Base-by-base conservation (phyloP, 2,329 filamentous ascomycete genomes). In the Metarhizium guizhouense region DNA sequence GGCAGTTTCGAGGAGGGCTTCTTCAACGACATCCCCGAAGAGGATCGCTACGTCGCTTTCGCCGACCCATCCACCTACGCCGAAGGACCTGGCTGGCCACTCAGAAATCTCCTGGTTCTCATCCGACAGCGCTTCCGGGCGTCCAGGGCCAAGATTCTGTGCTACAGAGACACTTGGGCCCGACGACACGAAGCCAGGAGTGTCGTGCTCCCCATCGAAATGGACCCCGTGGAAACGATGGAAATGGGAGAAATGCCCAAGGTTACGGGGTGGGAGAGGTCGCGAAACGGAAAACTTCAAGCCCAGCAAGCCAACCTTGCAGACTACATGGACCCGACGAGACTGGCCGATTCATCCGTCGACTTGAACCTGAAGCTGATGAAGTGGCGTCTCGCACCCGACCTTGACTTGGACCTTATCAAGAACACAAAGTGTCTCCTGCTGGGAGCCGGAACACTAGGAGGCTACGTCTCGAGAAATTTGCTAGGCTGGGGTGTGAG, bases 281-380 rank as follows among this genome's bases (percentile, higher is more conserved):
- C 91, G 59, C 79, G 83, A 18, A 78, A 82, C 29, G 87, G 88
- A 30, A 96, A 95, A 67, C 76, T 97, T 18, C 82, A 83, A 18
- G 85, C 88, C 16, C 85, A 88, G 61, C 81, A 87, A 18, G 90
- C 90, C 14, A 90, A 95, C 64, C 78, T 99, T 8, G 87, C 88
- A 20, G 90, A 94, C 64, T 95, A 96, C 64, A 93, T 99, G 87
- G 92, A 99, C 66, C 93, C 94, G 6, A 77, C 81, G 38, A 85
- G 86, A 65, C 77, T 97, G 18, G 94, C 94, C 25, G 92, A 97
- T 67, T 91, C 95, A 68, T 91, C 92, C 0, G 93, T 97, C 10
- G 94, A 99, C 66, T 79, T 99, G 57, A 99, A 99, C 66, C 78
- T 97, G 58, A 97, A 97, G 72, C 80, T 99, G 56, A 99, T 99